Evolutionary conservation across 176 grass and related monocot genomes (phyloP).

Genomic region (Alloteropsis semialata): DNA sequence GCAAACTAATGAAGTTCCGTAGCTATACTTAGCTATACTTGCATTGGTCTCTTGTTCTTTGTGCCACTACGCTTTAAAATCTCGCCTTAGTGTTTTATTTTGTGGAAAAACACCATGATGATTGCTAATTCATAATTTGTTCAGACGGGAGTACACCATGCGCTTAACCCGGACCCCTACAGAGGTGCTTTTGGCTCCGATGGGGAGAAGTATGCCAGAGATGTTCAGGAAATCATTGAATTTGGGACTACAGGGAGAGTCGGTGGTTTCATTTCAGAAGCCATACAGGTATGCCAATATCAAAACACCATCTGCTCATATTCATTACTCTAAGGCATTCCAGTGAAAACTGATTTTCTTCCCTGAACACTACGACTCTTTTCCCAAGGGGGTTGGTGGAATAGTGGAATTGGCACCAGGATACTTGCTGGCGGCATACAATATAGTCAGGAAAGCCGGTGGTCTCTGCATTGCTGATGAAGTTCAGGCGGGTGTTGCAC

Average conservation of each 20-base stretch:
- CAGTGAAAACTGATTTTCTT: neutral
- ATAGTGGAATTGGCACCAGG: constrained; percentile 92
- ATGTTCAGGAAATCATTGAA: constrained; percentile 95
- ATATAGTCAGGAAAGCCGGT: constrained; percentile 74
- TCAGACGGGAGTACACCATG: constrained; percentile 93
- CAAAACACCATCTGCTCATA: neutral
- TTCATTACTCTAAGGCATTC: neutral
- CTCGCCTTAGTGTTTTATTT: neutral
- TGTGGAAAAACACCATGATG: neutral
- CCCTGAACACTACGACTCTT: neutral
- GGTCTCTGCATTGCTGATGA: constrained; percentile 92
- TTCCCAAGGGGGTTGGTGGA: constrained; percentile 80
- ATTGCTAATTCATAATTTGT: neutral
- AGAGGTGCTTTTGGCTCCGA: constrained; percentile 84
- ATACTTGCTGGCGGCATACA: constrained; percentile 81
- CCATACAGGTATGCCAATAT: constrained; percentile 75
- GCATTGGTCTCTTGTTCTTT: neutral
- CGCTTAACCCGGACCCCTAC: constrained; percentile 84
- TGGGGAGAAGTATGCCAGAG: constrained; percentile 86
- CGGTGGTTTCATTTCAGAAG: constrained; percentile 92
- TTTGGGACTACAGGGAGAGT: constrained; percentile 85
- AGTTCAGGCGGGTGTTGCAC: constrained; percentile 81
- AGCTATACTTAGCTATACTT: neutral
- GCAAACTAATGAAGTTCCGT: neutral
- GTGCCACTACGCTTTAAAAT: neutral